Base-by-base conservation (phyloP, 495 filamentous ascomycete genomes). In the Penicillium ochrochloron region DNA sequence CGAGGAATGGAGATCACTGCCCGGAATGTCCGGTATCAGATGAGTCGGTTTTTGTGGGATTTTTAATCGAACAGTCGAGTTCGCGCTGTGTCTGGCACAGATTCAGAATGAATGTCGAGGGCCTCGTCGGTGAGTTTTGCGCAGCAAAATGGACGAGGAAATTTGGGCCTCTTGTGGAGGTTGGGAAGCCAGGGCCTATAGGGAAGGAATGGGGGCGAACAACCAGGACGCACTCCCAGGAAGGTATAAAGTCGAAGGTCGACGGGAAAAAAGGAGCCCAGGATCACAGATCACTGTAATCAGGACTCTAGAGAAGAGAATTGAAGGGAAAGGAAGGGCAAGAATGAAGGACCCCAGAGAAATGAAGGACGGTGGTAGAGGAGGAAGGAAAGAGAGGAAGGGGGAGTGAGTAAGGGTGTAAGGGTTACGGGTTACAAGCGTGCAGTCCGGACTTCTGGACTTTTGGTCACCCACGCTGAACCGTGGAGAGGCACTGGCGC, bases 251-350 rank as follows among this genome's bases (percentile, higher is more conserved):
- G 23, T 53, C 50, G 50, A 63, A 63, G 51, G 8, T 41, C 11
- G 65, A 75, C 31, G 5, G 59, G 66, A 66, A 70, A 69, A 69
- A 73, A 69, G 55, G 75, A 75, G 73, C 71, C 72, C 70, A 79
- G 71, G 76, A 80, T 79, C 70, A 76, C 76, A 67, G 73, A 73
- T 76, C 66, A 72, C 73, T 63, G 68, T 66, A 73, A 73, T 71
- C 64, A 78, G 78, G 78, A 75, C 72, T 70, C 64, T 37, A 68
- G 42, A 66, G 61, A 66, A 75, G 58, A 73, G 66, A 70, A 71
- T 63, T 64, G 58, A 70, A 68, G 64, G 65, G 19, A 21, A 70
- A 73, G 50, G 66, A 64, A 70, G 48, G 59, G 60, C 56, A 69
- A 67, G 58, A 64, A 65, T 60, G 64, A 70, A 63, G 66, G 65